Base-by-base conservation (phyloP, 2,329 filamentous ascomycete species). In the Trichoderma sp. region DNA sequence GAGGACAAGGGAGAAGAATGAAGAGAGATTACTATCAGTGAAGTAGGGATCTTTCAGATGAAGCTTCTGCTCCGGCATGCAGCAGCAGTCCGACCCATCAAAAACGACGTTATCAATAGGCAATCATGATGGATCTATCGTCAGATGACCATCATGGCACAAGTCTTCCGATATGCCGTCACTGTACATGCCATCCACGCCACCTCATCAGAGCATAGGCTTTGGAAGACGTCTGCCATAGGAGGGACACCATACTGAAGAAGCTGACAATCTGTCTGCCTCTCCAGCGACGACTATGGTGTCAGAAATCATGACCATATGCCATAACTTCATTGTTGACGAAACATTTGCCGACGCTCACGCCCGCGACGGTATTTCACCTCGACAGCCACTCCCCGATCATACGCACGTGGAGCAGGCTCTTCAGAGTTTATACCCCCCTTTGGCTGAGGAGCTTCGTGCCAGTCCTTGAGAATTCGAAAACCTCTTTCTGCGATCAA, bases 401-500 rank as follows among this genome's bases (percentile, higher is more conserved):
- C n/a, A 28, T 32, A 21, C n/a, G 11, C 5, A 13, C 49, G 51
- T 7, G 55, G 4, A 16, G 26, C 43, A 4, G 37, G 4, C 2
- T 26, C 51, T 10, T 21, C 26, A 13, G 58, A 32, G n/a, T 70
- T 58, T 39, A 68, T 68, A 46, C 65, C 68, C 21, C 63, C 11
- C 24, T 16, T 68, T 28, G 64, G 68, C 43, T 68, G 68, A 32
- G 68, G 64, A 6, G 58, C 68, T 59, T 68, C 68, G 21, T 70
- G 65, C 16, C 55, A 68, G 11, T 68, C 30, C 39, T 18, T 70
- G 5, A 43, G 39, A 30, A 11, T n/a, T 51, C 71, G 68, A 51
- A 75, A 81, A 28, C 65, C 68, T 0, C 72, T 68, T 0, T 73
- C 52, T 4, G 66, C 56, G 24, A 85, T 77, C 26, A 81, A 46